Conservation (phyloP, 768 basidiomycete species). For the Trametes elegans region DNA sequence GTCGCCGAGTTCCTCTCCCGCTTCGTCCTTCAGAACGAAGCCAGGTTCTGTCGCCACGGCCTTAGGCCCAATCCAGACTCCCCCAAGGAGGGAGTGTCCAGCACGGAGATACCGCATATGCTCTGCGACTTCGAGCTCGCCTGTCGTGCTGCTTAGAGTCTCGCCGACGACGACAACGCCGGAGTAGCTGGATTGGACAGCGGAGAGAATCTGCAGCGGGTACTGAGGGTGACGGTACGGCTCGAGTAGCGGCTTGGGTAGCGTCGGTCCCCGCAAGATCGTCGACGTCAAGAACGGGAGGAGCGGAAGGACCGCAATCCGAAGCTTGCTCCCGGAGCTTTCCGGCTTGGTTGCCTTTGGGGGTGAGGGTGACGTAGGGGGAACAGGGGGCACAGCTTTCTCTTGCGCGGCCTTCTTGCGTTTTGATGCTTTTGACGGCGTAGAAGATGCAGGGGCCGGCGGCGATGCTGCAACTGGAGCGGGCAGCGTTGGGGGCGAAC, state of each 20-base stretch:
- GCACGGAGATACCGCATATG: slow-evolving; percentile 46
- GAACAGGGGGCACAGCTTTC: not conserved
- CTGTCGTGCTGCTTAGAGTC: slow-evolving; percentile 38
- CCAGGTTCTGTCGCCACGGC: slow-evolving; percentile 22
- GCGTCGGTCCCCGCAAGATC: slow-evolving; percentile 50
- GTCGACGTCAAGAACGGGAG: slow-evolving; percentile 36
- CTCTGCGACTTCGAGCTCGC: slow-evolving; percentile 26
- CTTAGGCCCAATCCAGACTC: slow-evolving; percentile 70
- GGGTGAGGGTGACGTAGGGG: not conserved
- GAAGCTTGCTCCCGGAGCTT: not conserved
- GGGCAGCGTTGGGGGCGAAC: not conserved
- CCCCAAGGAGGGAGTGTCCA: slow-evolving; percentile 55
- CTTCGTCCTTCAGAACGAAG: slow-evolving; percentile 47
- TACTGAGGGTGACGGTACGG: slow-evolving; percentile 51
- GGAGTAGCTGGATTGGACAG: slow-evolving; percentile 62
- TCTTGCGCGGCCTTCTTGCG: slow-evolving; percentile 1
- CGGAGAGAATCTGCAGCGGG: slow-evolving; percentile 64
- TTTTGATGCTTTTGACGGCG: slow-evolving; percentile 9
- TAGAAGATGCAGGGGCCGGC: not conserved
- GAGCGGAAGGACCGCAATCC: slow-evolving; percentile 21
- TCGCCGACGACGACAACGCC: slow-evolving; percentile 86
- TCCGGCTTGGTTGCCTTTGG: not conserved
- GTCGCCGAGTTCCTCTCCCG: slow-evolving; percentile 59
- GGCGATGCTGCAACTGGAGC: not conserved
- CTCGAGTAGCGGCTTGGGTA: slow-evolving; percentile 50